Conservation (phyloP, 2,329 filamentous ascomycete genomes). For the Elsinoe perseae region DNA sequence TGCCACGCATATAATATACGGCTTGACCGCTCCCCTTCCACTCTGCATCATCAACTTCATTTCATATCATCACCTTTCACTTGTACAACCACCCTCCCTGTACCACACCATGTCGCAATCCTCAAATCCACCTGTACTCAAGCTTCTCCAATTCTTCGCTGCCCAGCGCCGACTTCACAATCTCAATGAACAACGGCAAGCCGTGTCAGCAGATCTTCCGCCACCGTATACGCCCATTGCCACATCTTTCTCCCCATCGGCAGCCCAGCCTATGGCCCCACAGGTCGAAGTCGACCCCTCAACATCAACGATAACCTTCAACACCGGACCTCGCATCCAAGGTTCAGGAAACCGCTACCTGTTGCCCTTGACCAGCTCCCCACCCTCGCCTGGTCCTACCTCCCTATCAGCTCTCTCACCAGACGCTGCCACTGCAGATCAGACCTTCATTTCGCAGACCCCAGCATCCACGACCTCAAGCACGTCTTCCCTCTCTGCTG, state of each 20-base stretch:
- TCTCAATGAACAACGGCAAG: background rate
- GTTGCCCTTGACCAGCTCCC: background rate
- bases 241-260: background rate
- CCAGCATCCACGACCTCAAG: background rate
- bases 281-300: background rate
- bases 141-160: slow-evolving; percentile 2
- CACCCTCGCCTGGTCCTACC: background rate
- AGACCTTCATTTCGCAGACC: background rate
- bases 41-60: background rate
- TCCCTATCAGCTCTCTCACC: background rate
- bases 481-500: background rate
- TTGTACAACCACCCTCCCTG: background rate
- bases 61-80: background rate
- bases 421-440: too few relatives aligned
- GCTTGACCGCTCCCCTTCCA: background rate
- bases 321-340: slow-evolving; percentile 5
- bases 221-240: background rate
- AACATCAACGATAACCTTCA: slow-evolving; percentile 3
- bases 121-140: background rate
- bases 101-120: slow-evolving; percentile 5
- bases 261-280: background rate
- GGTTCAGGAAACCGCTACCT: slow-evolving; percentile 1
- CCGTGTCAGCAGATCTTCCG: background rate
- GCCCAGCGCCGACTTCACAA: background rate
- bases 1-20: background rate